phyloP scores from a whole-genome alignment of 1,284 basidiomycete genomes.

The Irpex sp. region DNA sequence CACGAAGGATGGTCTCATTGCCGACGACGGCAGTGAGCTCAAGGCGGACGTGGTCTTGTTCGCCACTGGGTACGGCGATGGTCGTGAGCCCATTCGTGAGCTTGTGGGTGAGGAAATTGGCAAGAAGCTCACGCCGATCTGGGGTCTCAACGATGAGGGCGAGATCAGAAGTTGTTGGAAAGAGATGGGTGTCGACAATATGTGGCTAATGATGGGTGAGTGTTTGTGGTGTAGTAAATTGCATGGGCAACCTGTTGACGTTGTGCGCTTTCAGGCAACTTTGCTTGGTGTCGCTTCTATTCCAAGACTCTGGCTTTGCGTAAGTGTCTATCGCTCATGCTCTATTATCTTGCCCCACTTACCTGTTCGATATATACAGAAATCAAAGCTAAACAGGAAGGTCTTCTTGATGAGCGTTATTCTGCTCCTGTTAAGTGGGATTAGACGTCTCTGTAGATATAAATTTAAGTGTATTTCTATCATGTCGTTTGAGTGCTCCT shows the following conservation, averaged over 20 bases:
- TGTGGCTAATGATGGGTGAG: constrained; percentile 28
- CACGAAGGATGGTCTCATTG: constrained; percentile 18
- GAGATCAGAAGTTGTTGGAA: constrained; percentile 25
- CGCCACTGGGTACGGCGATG: constrained; percentile 31
- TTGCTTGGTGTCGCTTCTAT: constrained; percentile 34
- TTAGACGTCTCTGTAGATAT: background rate
- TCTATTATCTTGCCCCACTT: background rate
- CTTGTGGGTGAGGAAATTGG: constrained; percentile 24
- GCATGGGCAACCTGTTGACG: background rate
- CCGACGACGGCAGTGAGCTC: constrained; percentile 22
- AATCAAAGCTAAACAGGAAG: constrained; percentile 22
- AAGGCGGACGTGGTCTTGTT: constrained; percentile 27
- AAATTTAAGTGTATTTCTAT: constrained; percentile 3
- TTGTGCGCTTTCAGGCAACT: constrained; percentile 23
- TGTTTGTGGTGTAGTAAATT: background rate
- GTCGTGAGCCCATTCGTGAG: constrained; percentile 32
- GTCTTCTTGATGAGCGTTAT: constrained; percentile 15
- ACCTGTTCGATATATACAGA: constrained; percentile 10
- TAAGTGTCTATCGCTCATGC: constrained; percentile 19
- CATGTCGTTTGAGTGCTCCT: background rate
- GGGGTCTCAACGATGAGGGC: constrained; percentile 19
- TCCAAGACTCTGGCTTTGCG: constrained; percentile 38
- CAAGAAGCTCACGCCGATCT: constrained; percentile 11
- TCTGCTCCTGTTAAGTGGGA: constrained; percentile 6
- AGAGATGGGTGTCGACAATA: constrained; percentile 23